Percentiles rank a stretch among this genome's conserved stretches.
These are phyloP conservation scores for Singerocomus inundabilis DNA, from an alignment of 1,284 basidiomycete species.

Conservation along the genomic window DNA sequence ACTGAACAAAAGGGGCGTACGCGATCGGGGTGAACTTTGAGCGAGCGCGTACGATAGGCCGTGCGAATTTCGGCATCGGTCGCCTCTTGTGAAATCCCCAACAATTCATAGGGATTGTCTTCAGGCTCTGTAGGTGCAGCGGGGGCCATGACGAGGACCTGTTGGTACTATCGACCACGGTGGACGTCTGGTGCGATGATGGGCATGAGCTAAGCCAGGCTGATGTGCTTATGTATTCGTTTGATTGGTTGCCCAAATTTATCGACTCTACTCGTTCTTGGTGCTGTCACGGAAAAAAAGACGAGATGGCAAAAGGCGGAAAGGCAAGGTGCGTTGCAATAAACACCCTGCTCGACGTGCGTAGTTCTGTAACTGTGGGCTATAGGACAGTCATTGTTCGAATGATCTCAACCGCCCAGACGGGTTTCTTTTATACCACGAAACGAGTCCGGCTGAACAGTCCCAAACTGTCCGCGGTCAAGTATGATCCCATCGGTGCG, in stretches of 20 bases:
- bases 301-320: conserved; percentile 40
- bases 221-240: conserved; percentile 16
- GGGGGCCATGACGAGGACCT: conserved; percentile 21
- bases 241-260: conserved; percentile 10
- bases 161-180: neutral
- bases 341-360: neutral
- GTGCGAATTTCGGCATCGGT: conserved; percentile 82
- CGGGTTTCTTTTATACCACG: conserved; percentile 87
- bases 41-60: conserved; percentile 79
- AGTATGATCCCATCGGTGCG: conserved; percentile 86
- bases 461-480: conserved; percentile 77
- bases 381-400: conserved; percentile 79
- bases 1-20: conserved; percentile 43
- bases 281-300: neutral
- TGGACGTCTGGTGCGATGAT: neutral
- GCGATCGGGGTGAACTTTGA: conserved; percentile 88
- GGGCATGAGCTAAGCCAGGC: neutral
- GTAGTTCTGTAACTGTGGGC: neutral
- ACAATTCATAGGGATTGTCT: conserved; percentile 73
- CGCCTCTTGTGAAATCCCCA: conserved; percentile 65
- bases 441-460: conserved; percentile 63
- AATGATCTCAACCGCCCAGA: conserved; percentile 85
- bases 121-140: conserved; percentile 42
- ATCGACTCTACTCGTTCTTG: neutral
- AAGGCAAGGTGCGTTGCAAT: conserved; percentile 50